Base-by-base conservation (phyloP, 345 rosid species). In the Noccaea caerulescens region DNA sequence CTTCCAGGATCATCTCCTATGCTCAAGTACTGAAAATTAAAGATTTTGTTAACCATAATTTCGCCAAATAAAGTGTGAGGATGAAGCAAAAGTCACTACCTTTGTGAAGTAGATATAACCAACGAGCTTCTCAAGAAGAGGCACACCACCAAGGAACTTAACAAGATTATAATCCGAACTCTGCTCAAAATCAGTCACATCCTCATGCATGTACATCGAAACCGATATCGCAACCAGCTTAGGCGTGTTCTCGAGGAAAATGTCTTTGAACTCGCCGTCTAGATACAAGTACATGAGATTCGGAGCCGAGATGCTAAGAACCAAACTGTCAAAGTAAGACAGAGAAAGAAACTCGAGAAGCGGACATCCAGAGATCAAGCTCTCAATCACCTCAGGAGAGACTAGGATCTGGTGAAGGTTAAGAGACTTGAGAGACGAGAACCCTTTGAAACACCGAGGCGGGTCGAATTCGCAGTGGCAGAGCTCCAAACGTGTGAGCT, bases 171-270 rank as follows among this genome's bases (percentile, higher is more conserved):
- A 88, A 66, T 77, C 82, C 1, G 85, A 88, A 76, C 88, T 87
- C 76, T 91, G 96, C 84, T 86, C 95, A 36, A 89, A 84, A 77
- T 93, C 96, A 42, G 86, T 81, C 44, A 88, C 93, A 51, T 91
- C 99, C 30, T 91, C 99, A 68, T 76, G 88, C 88, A 91, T 86
- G 49, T 91, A 89, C 95, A 94, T 89, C 1, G 88, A 86, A 71
- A 89, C 87, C 14, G 97, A 88, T 63, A 94, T 72, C 3, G 77
- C 69, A 63, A 85, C 80, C 45, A 94, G 80, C 66, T 80, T 84
- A 0, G 96, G 95, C 16, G 98, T 88, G 73, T 86, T 81, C 77
- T 80, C 88, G 7, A 94, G 92, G 68, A 72, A 84, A 38, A 94
- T 84, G 70, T 89, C 96, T 55, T 81, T 88, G 76, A 91, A 88